Base-by-base conservation (phyloP, 2,329 filamentous ascomycete genomes). In the Seiridium unicorne region DNA sequence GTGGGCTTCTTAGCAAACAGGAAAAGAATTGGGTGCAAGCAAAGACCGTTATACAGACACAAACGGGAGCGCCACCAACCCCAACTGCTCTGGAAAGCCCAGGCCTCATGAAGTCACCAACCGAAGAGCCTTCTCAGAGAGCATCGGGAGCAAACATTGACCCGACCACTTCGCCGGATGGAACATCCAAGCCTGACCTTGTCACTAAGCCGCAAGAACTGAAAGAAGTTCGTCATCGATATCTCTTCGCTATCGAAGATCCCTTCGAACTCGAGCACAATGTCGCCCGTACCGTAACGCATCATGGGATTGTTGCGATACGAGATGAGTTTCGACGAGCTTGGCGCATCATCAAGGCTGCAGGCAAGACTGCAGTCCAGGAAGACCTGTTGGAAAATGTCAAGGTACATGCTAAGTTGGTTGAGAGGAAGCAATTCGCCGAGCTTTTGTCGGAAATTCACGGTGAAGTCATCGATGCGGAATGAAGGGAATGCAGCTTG, bases 201-300 rank as follows among this genome's bases (percentile, higher is more conserved):
- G 31, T 56, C 7, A 31, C 66, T 3, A 77, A 75, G 56, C 64
- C 70, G 9, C 69, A 69, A 4, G 79, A 83, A 38, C 69, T 84
- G 55, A 91, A 89, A 66, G 90, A 93, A 69, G 83, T 94, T 11
- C 85, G 90, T 2, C 86, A 93, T 69, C 86, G 92, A 10, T 96
- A 92, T 72, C 82, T 97, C 4, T 90, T 97, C 65, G 91, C 92
- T 38, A 93, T 97, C 62, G 93, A 97, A 71, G 93, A 97, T 72
- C 93, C 93, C 0, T 97, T 97, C 69, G 92, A 97, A 76, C 76
- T 88, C 2, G 88, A 92, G 46, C 92, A 97, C 74, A 97, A 97
- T 67, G 90, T 97, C 40, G 93, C 91, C 3, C 82, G 92, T 55
- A 96, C 92, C 0, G 92, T 97, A 1, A 93, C 89, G 5, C 90